Base-by-base conservation (phyloP, 176 grass and related monocot species). In the Guadua angustifolia region DNA sequence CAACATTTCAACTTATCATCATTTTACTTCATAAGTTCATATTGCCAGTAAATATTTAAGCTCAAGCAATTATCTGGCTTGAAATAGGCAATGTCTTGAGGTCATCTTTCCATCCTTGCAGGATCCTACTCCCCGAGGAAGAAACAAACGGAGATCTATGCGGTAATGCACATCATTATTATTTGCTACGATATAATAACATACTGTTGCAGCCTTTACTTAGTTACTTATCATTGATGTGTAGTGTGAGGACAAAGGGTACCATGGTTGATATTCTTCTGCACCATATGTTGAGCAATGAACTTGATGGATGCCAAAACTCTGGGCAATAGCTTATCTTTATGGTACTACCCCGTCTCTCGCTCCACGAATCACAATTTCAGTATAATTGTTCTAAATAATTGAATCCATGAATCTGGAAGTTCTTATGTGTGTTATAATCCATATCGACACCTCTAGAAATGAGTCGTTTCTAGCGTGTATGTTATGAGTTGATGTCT, bases 251-350 rank as follows among this genome's bases (percentile, higher is more conserved):
- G 71, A 77, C 91, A 32, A 95, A 90, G 80, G 92, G 82, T 81
- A 90, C 74, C 7, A 95, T 73, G 72, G 95, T 92, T 65, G 95
- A 98, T 73, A 92, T 91, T 86, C 91, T 98, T 74, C 93, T 98
- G 64, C 95, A 95, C 84, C 95, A 89, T 73, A 98, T 98, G 90
- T 84, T 98, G 79, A 89, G 85, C 79, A 75, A 85, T 61, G 95
- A 98, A 86, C 91, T 98, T 57, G 83, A 73, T 59, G 80, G 84
- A 87, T 90, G 86, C 57, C 82, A 93, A 82, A 80, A 87, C 78
- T 22, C 74, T 40, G 79, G 82, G 46, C 68, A 86, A 71, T 90
- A 90, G 69, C 35, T 51, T 72, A 52, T 86, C 50, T 73, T 80
- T 74, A 50, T 86, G 77, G 85, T 81, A 83, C 24, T 67, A 69